Conservation (phyloP, 257 asterid species). For the Lavandula angustifolia region DNA sequence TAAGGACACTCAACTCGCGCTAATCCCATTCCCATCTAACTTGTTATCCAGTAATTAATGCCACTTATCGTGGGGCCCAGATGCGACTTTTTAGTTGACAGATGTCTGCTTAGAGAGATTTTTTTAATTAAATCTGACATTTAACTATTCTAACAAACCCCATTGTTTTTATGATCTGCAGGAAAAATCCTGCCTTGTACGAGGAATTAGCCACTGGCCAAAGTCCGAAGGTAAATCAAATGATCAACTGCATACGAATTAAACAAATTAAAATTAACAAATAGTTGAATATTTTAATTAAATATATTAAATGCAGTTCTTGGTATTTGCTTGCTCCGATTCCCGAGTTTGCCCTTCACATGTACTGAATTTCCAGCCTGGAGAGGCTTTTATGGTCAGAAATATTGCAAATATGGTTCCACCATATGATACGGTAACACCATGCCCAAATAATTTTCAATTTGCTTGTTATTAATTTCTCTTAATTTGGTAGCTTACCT, state of each 20-base stretch:
- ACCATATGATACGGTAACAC: constrained; percentile 47
- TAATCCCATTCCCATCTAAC: neutral
- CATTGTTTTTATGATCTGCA: neutral
- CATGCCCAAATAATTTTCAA: neutral
- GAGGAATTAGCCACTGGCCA: constrained; percentile 42
- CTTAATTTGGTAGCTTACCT: too few species aligned
- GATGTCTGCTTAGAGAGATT: neutral
- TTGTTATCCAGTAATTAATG: too few species aligned
- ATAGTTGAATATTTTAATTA: neutral
- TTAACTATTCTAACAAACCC: neutral
- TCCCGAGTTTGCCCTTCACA: constrained; percentile 65
- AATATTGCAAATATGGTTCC: constrained; percentile 72
- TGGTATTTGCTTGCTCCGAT: constrained; percentile 71
- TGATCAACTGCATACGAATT: neutral
- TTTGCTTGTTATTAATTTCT: neutral
- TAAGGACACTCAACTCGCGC: constrained; percentile 24
- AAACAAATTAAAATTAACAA: neutral
- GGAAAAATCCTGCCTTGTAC: constrained; percentile 44
- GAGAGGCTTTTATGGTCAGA: constrained; percentile 63
- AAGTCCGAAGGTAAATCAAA: constrained; percentile 48
- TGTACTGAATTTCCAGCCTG: constrained; percentile 56
- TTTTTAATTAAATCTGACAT: neutral
- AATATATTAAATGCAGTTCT: constrained; percentile 35
- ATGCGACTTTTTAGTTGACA: neutral
- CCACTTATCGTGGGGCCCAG: neutral